These are phyloP conservation scores for Exophiala dermatitidis DNA, from an alignment of 2,329 filamentous ascomycete species.

Conservation along the genomic window DNA sequence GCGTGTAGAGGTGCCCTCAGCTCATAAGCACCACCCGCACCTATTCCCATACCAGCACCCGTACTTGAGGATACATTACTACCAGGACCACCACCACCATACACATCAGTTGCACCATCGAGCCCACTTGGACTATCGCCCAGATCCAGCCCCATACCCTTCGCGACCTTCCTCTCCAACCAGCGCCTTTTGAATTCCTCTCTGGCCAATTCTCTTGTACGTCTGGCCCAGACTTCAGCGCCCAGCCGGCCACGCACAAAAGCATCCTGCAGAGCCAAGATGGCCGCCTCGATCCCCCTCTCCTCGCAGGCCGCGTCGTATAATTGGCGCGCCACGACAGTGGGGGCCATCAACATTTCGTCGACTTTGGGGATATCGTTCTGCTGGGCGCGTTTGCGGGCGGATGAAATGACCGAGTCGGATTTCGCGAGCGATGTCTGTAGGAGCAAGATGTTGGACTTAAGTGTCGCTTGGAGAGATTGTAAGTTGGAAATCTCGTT, in stretches of 20 bases:
- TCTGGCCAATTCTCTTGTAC: conserved; percentile 42
- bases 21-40: too few relatives aligned
- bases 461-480: conserved; percentile 62
- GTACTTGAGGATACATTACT: too few relatives aligned
- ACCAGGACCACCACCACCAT: too few relatives aligned
- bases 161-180: conserved; percentile 40
- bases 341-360: conserved; percentile 86
- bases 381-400: conserved; percentile 51
- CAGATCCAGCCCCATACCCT: conserved; percentile 40
- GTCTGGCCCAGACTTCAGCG: conserved; percentile 41
- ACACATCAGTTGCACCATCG: too few relatives aligned
- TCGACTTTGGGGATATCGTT: conserved; percentile 66
- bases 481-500: conserved; percentile 65
- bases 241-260: conserved; percentile 41
- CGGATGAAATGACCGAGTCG: conserved; percentile 67
- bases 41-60: too few relatives aligned
- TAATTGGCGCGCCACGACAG: conserved; percentile 84
- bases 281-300: conserved; percentile 72
- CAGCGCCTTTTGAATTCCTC: conserved; percentile 44
- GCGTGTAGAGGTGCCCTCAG: too few relatives aligned
- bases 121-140: not conserved
- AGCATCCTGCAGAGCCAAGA: conserved; percentile 55
- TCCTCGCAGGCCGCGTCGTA: conserved; percentile 88
- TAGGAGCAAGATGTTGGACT: conserved; percentile 70
- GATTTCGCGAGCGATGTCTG: conserved; percentile 70